Base-by-base conservation (phyloP, 495 filamentous ascomycete species). In the Bombardia bombarda region DNA sequence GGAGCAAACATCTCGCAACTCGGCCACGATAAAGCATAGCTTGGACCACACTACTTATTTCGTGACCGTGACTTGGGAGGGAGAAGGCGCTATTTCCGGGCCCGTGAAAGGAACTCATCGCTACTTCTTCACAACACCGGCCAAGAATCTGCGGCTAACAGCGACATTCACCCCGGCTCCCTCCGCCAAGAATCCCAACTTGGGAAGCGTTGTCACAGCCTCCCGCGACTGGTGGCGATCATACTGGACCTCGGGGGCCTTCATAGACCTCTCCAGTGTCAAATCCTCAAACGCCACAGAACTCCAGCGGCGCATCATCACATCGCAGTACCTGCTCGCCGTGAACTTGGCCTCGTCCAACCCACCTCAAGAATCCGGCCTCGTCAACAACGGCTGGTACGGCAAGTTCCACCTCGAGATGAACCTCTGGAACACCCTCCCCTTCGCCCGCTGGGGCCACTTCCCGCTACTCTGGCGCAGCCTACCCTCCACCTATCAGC, bases 311-410 rank as follows among this genome's bases (percentile, higher is more conserved):
- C 66, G 71, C 12, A 72, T 70, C 35, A 55, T 76, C 35, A 53
- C 66, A 32, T 72, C 71, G 6, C 69, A 69, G 41, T 76, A 75
- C 43, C 65, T 71, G 7, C 55, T 70, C 2, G 59, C 68, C 8
- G 62, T 75, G 13, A 77, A 77, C 49, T 62, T 53, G 17, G 66
- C 60, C 43, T 72, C 60, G 1, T 45, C 47, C 38, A 45, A 46
- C 44, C 60, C 60, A 2, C 64, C 58, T 4, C 65, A 66, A 43
- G 65, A 73, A 47, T 64, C 64, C 18, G 73, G 71, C 14, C 53
- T 74, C 21, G 67, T 70, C 26, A 75, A 75, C 49, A 77, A 72
- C 54, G 73, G 73, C 22, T 77, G 72, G 72, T 73, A 75, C 38
- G 69, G 69, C 24, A 72, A 73, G 32, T 72, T 72, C 45, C 67